phyloP scores from a whole-genome alignment of 495 filamentous ascomycete genomes.

The Penicillium robsamsonii region DNA sequence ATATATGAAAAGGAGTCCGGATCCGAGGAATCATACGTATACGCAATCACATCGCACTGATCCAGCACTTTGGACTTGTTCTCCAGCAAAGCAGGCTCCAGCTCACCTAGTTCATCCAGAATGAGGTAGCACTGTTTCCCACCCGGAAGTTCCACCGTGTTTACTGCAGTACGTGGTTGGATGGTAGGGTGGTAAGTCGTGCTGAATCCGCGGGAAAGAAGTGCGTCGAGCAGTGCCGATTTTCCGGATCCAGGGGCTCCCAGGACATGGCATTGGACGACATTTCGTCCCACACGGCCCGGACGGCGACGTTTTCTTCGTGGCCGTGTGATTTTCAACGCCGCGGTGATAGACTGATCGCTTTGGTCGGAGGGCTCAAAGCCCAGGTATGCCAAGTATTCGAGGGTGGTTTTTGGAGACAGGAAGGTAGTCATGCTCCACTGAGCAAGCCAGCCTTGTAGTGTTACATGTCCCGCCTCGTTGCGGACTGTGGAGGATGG shows the following conservation, averaged over 20 bases:
- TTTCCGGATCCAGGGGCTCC: slow-evolving; percentile 83
- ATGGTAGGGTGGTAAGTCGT: slow-evolving; percentile 91
- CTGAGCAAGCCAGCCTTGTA: slow-evolving; percentile 97
- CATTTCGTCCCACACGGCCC: slow-evolving; percentile 86
- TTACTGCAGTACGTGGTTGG: slow-evolving; percentile 87
- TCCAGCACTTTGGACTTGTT: slow-evolving; percentile 89
- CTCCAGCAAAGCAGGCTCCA: slow-evolving; percentile 89
- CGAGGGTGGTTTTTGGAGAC: slow-evolving; percentile 88
- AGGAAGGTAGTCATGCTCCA: slow-evolving; percentile 99
- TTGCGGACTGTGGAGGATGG: slow-evolving; percentile 92
- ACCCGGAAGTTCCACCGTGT: slow-evolving; percentile 92
- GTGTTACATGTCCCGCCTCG: slow-evolving; percentile 90
- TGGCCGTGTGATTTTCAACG: slow-evolving; percentile 86
- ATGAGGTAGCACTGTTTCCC: slow-evolving; percentile 98
- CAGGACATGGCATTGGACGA: slow-evolving; percentile 93
- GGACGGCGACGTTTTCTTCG: slow-evolving; percentile 78
- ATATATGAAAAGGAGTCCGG: slow-evolving; percentile 94
- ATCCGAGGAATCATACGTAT: slow-evolving; percentile 94
- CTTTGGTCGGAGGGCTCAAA: slow-evolving; percentile 71
- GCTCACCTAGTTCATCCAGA: slow-evolving; percentile 90
- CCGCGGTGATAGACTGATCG: slow-evolving; percentile 66
- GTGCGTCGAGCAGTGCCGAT: slow-evolving; percentile 82
- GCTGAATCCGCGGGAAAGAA: slow-evolving; percentile 84
- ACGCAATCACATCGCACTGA: slow-evolving; percentile 89
- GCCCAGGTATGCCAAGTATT: slow-evolving; percentile 93